phyloP scores from a whole-genome alignment of 805 yeast genomes.

The Lachancea thermotolerans region DNA sequence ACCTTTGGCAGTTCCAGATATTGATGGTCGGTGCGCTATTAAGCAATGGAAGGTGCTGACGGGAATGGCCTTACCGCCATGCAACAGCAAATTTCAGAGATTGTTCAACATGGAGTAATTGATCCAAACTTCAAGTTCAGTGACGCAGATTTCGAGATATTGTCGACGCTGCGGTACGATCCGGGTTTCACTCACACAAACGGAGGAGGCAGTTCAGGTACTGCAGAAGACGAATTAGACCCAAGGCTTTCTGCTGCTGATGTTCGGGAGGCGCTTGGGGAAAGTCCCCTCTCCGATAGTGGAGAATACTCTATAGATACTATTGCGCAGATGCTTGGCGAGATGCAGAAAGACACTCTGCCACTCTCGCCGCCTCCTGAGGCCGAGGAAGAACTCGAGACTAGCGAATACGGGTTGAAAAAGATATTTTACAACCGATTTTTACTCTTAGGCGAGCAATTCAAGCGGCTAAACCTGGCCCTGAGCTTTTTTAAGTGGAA shows the following conservation, averaged over 20 bases:
- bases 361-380: conserved; percentile 19
- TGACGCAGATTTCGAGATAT: conserved; percentile 42
- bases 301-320: background rate
- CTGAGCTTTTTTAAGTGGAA: conserved; percentile 48
- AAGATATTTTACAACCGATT: conserved; percentile 34
- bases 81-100: conserved; percentile 14
- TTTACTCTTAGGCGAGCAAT: conserved; percentile 60
- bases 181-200: conserved; percentile 38
- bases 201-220: background rate
- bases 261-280: background rate
- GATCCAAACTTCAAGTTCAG: conserved; percentile 13
- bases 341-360: background rate
- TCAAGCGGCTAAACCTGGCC: conserved; percentile 49
- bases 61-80: conserved; percentile 9
- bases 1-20: too few relatives aligned
- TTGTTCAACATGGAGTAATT: conserved; percentile 15
- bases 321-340: background rate
- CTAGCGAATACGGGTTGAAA: conserved; percentile 8
- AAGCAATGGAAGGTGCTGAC: too few relatives aligned
- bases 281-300: background rate
- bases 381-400: background rate
- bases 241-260: conserved; percentile 1
- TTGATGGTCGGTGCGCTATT: too few relatives aligned
- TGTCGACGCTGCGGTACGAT: conserved; percentile 73
- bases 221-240: background rate